These are phyloP conservation scores for Boletellus sp. DNA, from an alignment of 768 basidiomycete genomes.

Conservation along the genomic window DNA sequence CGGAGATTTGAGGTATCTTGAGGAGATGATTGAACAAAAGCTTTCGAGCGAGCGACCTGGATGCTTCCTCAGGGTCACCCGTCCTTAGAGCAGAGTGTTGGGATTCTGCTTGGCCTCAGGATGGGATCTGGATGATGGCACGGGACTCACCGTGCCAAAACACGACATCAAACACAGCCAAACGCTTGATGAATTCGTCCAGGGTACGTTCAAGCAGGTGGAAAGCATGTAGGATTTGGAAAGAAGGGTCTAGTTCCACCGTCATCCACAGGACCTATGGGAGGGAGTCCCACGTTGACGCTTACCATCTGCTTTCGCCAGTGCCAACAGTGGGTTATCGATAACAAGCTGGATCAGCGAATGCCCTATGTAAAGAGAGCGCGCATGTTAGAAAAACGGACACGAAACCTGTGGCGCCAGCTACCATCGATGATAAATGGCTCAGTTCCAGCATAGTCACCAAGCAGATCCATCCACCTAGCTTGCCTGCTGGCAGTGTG, in stretches of 20 bases:
- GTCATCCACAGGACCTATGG: neutral
- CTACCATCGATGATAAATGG: constrained; percentile 63
- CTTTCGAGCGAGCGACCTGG: constrained; percentile 49
- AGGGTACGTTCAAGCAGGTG: constrained; percentile 52
- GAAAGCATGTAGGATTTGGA: constrained; percentile 63
- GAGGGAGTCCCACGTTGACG: neutral
- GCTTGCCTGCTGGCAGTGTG: constrained; percentile 37
- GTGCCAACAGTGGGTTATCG: constrained; percentile 56
- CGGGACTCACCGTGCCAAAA: constrained; percentile 52
- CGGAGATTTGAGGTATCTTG: constrained; percentile 35
- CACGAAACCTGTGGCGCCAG: neutral
- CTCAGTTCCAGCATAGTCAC: constrained; percentile 67
- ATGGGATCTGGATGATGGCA: neutral
- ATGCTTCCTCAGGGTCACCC: constrained; percentile 38
- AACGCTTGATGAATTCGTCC: constrained; percentile 44
- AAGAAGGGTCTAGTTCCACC: constrained; percentile 41
- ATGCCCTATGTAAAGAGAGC: constrained; percentile 46
- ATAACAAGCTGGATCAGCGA: constrained; percentile 56
- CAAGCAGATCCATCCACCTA: constrained; percentile 67
- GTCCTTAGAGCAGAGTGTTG: constrained; percentile 42
- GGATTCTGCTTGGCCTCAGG: constrained; percentile 33
- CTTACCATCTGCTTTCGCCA: constrained; percentile 48
- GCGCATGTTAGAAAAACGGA: constrained; percentile 1
- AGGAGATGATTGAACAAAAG: constrained; percentile 50
- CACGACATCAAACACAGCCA: constrained; percentile 56